Evolutionary conservation across 495 filamentous ascomycete species (phyloP), one percentile per base, ranked within the genome.

Genomic region (Evernia prunastri): DNA sequence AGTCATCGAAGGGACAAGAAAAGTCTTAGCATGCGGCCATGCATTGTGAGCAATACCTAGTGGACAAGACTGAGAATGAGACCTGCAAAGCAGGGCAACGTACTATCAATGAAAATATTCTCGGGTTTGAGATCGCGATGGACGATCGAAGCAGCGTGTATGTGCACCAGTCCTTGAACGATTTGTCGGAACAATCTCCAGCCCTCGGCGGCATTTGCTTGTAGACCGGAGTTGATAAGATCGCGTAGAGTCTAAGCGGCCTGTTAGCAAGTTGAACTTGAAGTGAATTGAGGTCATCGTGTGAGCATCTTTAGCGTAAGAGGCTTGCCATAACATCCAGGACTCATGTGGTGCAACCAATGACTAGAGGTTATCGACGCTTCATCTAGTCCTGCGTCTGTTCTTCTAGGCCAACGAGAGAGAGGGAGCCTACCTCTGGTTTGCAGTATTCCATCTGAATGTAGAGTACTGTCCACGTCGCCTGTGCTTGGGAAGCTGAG

Each of bases 381-480:
- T 20, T 53, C 17, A 18, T 25, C 13, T 3, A 7, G 15, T n/a
- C 18, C 13, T 35, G 27, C 51, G 45, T 25, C 17, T 33, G 6
- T 9, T n/a, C 3, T 31, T 27, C 15, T n/a, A 9, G 12, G 7
- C 18, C 23, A 33, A 20, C 54, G 60, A 42, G 42, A 54, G 60
- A 42, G 42, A 54, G 25, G 15, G 15, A 59, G 77, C 83, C 75
- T 77, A 90, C 88, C 72, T 91, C 86, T 69, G 89, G 92, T 72
- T 97, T 94, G 72, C 95, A 97, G 71, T 96, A 96, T 69, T 97
- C 93, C 94, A 98, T 98, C 66, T 90, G 88, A 65, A 93, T 93
- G 71, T 92, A 93, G 1, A 93, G 81, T 1, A 84, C 85, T 11
- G 83, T 80, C 74, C 36, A 79, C 59, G 25, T 70, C 68, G 61